Base-by-base conservation (phyloP, 2,329 filamentous ascomycete species). In the Orbilia quercus region DNA sequence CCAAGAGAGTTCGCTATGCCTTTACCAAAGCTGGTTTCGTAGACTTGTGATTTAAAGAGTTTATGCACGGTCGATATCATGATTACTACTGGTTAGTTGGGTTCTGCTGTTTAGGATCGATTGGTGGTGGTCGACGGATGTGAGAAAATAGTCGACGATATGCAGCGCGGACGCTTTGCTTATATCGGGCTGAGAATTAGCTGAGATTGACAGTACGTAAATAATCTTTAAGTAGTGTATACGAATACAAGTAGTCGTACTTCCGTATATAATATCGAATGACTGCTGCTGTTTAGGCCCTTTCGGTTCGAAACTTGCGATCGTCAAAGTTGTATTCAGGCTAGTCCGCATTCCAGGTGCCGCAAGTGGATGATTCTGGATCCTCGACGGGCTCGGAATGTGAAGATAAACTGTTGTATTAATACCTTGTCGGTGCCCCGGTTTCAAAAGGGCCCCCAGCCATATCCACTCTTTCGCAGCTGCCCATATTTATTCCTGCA, bases 341-440 rank as follows among this genome's bases (percentile, higher is more conserved):
- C 53, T 44, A 44, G 53, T 20, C 7, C 53, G 53, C 53, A 57
- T 57, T 57, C 53, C 31, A 38, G 36, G 31, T 28, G 38, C 40
- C 18, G 7, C 18, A 20, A 18, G n/a, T 22, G 16, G 20, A 3
- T 16, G 11, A 38, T 23, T 22, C 23, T 57, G 53, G 57, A 60
- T 60, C 57, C 57, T 60, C 44, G 18, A 48, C n/a, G 25, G 53
- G 23, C 22, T 23, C 53, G 53, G 50, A 42, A 55, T 65, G 62
- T 25, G 42, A 36, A 25, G 36, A 55, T 20, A 55, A 36, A 18
- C 20, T 7, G n/a, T 6, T 22, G 22, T 67, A 67, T 67, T 67
- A 67, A 67, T 67, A 67, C 63, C 63, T 67, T 67, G 63, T 67
- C 63, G 1, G 23, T 44, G 53, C 63, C 63, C 63, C 53, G 44